These are phyloP conservation scores for Teratosphaeria pseudoeucalypti DNA, from an alignment of 2,329 filamentous ascomycete genomes.

Conservation along the genomic window DNA sequence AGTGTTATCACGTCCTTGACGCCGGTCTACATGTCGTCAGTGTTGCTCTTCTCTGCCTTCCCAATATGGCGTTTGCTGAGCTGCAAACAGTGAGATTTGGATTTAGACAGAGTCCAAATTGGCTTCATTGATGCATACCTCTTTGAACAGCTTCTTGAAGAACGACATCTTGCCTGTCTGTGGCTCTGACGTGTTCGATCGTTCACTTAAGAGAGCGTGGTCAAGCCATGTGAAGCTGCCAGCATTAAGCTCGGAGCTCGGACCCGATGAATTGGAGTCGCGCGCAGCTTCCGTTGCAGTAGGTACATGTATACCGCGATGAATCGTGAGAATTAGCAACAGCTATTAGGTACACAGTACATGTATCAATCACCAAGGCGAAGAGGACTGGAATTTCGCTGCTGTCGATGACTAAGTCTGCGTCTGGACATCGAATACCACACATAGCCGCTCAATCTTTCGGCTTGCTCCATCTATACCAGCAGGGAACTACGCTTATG, in stretches of 20 bases:
- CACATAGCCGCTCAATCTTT: too few relatives aligned
- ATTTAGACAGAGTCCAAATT: neutral
- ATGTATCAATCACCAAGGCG: too few relatives aligned
- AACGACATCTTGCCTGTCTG: conserved; percentile 26
- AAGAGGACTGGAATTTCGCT: too few relatives aligned
- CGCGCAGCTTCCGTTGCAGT: neutral
- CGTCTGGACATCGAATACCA: too few relatives aligned
- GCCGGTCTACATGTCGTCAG: conserved; percentile 24
- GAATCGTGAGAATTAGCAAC: too few relatives aligned
- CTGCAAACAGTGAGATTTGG: neutral
- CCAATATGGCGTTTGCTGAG: neutral
- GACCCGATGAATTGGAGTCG: neutral
- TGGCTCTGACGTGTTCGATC: neutral
- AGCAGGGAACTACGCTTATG: neutral
- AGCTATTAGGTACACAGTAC: too few relatives aligned
- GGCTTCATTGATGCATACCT: conserved; percentile 25
- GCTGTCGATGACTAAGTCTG: too few relatives aligned
- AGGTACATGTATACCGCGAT: too few relatives aligned
- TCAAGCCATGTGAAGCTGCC: neutral
- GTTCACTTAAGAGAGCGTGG: neutral
- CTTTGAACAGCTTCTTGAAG: conserved; percentile 39
- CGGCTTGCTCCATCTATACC: neutral
- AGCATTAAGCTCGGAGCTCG: neutral
- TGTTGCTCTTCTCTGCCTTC: conserved; percentile 1
- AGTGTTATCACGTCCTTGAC: conserved; percentile 77